phyloP scores from a whole-genome alignment of 441 rosid species.

The Sinapis alba region DNA sequence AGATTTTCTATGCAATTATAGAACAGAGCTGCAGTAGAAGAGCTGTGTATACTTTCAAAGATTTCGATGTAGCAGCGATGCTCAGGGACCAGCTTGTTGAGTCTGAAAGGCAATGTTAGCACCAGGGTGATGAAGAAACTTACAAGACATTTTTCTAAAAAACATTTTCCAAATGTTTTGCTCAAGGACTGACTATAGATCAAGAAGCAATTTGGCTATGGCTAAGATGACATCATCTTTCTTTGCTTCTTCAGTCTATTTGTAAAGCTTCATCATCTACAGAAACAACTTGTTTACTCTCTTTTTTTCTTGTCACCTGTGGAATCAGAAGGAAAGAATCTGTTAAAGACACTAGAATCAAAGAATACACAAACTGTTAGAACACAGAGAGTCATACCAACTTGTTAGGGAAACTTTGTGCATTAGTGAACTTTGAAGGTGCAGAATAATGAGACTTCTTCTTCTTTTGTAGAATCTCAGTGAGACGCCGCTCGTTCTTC shows the following conservation, averaged over 20 bases:
- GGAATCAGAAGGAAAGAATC: not conserved
- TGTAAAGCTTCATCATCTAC: constrained; percentile 29
- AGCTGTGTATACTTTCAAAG: not conserved
- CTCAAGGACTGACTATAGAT: constrained; percentile 5
- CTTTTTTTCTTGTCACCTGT: constrained; percentile 37
- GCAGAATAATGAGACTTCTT: constrained; percentile 50
- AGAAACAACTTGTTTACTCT: constrained; percentile 29
- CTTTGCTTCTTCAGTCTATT: constrained; percentile 33
- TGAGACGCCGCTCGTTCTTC: constrained; percentile 75
- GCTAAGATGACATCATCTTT: constrained; percentile 25
- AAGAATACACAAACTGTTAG: not conserved
- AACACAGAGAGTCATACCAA: constrained; percentile 44
- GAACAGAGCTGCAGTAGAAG: constrained; percentile 1
- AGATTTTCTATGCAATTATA: not conserved
- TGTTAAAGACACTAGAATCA: not conserved
- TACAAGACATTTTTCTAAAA: not conserved
- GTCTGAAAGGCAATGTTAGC: constrained; percentile 7
- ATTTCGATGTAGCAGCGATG: constrained; percentile 9
- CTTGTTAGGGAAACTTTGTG: constrained; percentile 45
- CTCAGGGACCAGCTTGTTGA: constrained; percentile 2
- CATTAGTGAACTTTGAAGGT: constrained; percentile 38
- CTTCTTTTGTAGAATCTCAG: constrained; percentile 59
- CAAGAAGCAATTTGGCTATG: constrained; percentile 8
- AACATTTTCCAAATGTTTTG: not conserved
- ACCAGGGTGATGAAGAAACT: constrained; percentile 10